These are phyloP conservation scores for Rhizopogon salebrosus DNA, from an alignment of 768 basidiomycete genomes.

Conservation along the genomic window DNA sequence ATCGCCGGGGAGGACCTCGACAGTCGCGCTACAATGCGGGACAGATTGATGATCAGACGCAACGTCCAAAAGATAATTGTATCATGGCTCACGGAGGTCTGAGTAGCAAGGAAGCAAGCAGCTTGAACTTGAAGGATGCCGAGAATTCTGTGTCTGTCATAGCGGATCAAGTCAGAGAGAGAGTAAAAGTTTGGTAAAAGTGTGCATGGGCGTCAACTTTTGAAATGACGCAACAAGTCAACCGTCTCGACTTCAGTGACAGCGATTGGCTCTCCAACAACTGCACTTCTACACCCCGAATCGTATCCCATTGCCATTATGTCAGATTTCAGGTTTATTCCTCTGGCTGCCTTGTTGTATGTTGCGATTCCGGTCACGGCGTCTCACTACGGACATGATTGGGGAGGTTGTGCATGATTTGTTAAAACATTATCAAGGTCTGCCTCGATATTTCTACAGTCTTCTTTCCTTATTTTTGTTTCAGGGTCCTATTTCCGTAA, in stretches of 20 bases:
- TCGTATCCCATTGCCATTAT: neutral
- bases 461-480: neutral
- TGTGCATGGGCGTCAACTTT: too few relatives aligned
- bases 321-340: neutral
- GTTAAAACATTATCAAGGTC: conserved; percentile 76
- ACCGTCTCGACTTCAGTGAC: neutral
- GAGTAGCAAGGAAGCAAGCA: conserved; percentile 19
- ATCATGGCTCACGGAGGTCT: conserved; percentile 21
- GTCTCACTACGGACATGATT: conserved; percentile 3
- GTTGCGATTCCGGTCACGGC: conserved; percentile 21
- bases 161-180: neutral
- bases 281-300: conserved; percentile 1
- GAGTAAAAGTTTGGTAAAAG: too few relatives aligned
- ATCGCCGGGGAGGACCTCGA: conserved; percentile 63
- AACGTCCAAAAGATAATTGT: neutral
- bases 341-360: conserved; percentile 15
- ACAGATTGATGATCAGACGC: neutral
- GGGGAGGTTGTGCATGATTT: conserved; percentile 19
- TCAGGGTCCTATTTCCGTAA: conserved; percentile 78
- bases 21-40: conserved; percentile 26
- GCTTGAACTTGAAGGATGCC: conserved; percentile 15
- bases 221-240: too few relatives aligned
- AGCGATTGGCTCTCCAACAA: conserved; percentile 5
- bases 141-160: neutral
- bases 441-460: conserved; percentile 8